Percentiles rank a stretch among this genome's conserved stretches.
Conservation (phyloP, 1,284 basidiomycete species). For the Ganoderma boninense region DNA sequence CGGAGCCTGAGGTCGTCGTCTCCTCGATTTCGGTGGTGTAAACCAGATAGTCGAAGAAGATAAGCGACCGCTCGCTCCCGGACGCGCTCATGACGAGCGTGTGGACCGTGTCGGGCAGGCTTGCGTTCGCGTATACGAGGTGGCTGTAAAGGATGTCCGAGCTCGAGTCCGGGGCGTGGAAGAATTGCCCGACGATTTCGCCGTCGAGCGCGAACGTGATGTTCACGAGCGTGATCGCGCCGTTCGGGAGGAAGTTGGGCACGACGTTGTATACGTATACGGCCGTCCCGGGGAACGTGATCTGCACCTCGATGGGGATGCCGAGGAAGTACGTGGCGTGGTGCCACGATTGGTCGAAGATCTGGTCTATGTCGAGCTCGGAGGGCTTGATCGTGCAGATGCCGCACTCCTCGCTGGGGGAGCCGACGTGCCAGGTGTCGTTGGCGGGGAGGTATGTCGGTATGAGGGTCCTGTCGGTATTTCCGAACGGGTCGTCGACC, state of each 20-base stretch:
- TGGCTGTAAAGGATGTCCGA: constrained; percentile 40
- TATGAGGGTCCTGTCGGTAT: constrained; percentile 20
- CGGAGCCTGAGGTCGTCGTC: neutral
- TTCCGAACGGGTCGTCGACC: constrained; percentile 50
- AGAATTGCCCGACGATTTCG: constrained; percentile 37
- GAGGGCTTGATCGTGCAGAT: constrained; percentile 35
- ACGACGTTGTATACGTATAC: constrained; percentile 43
- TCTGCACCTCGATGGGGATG: neutral
- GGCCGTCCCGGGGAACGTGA: constrained; percentile 34
- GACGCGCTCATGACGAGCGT: constrained; percentile 22
- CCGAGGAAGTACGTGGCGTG: constrained; percentile 9
- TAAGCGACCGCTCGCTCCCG: constrained; percentile 16
- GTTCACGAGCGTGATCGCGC: constrained; percentile 35
- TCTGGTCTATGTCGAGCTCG: constrained; percentile 29
- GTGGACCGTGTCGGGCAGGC: constrained; percentile 28
- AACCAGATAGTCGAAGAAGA: constrained; percentile 33
- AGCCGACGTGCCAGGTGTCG: constrained; percentile 37
- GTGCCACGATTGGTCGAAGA: constrained; percentile 30
- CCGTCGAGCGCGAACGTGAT: constrained; percentile 48
- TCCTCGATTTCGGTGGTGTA: constrained; percentile 21
- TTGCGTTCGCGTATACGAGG: constrained; percentile 39
- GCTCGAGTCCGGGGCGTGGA: constrained; percentile 28
- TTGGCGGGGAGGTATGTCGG: constrained; percentile 35
- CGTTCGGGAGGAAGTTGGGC: constrained; percentile 20
- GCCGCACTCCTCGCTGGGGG: constrained; percentile 40